Evolutionary conservation across 805 yeast genomes (phyloP), one percentile per base, ranked within the genome.

Genomic region (Pichia exigua): DNA sequence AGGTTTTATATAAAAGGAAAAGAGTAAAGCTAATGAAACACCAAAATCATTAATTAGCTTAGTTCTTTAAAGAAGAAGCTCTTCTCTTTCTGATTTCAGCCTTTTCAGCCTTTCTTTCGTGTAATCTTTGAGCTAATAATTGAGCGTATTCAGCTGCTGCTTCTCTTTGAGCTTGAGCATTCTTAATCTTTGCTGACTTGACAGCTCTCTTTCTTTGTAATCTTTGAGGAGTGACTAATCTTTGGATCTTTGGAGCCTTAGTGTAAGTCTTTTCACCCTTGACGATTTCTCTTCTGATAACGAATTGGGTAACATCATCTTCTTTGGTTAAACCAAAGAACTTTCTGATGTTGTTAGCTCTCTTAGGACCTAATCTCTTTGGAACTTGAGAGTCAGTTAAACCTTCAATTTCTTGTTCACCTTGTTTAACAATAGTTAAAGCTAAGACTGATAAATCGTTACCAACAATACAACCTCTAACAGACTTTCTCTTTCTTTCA

Each of bases 71-170:
- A 68, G 98, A 94, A 70, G 97, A 91, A 76, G 99, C 98, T 84
- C 99, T 90, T 87, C 97, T 90, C 96, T 92, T 92, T 82, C 87
- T 90, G 78, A 87, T 83, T 82, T 90, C 97, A 78, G 96, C 97
- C 82, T 82, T 88, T 79, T 89, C 96, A 74, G 95, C 92, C 83
- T 92, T 92, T 81, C 91, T 89, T 80, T 92, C 97, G 77, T 89
- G 87, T 76, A 92, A 86, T 79, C 98, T 92, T 82, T 89, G 80
- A 73, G 99, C 98, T 75, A 94, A 83, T 73, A 94, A 82, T 80
- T 91, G 96, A 73, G 97, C 95, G 85, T 94, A 94, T 79, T 94
- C 99, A 73, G 98, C 96, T 77, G 99, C 99, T 79, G 96, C 97
- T 77, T 94, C 98, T 89, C 96, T 90, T 80, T 90, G 96, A 72